Conservation (phyloP, 768 basidiomycete genomes). For the Phylloporus sp. region DNA sequence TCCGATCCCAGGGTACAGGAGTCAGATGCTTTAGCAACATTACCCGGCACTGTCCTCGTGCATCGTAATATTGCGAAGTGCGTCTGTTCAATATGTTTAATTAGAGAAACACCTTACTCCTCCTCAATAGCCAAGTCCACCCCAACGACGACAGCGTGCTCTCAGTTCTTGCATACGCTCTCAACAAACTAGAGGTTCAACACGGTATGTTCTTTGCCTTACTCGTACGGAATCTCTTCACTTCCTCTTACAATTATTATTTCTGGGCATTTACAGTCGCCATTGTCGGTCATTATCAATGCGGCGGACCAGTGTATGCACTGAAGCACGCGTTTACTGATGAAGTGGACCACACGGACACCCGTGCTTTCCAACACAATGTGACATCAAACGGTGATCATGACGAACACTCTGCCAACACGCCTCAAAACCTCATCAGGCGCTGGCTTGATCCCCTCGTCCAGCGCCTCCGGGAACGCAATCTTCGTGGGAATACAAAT, state of each 20-base stretch:
- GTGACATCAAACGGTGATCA: slow-evolving; percentile 21
- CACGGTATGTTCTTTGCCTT: slow-evolving; percentile 47
- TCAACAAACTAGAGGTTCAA: slow-evolving; percentile 22
- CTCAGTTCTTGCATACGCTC: neutral
- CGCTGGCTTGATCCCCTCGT: slow-evolving; percentile 74
- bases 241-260: no score
- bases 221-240: neutral
- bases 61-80: neutral
- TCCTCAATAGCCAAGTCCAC: neutral
- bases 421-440: slow-evolving; percentile 47
- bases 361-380: no score
- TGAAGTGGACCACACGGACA: no score
- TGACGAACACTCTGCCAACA: slow-evolving; percentile 20
- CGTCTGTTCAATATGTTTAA: neutral
- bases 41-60: neutral
- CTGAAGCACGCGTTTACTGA: slow-evolving; percentile 8
- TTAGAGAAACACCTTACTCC: neutral
- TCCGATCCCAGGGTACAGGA: neutral
- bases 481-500: slow-evolving; percentile 25
- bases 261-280: slow-evolving; percentile 49
- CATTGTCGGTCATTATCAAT: slow-evolving; percentile 78
- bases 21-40: neutral
- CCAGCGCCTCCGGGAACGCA: slow-evolving; percentile 41
- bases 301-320: slow-evolving; percentile 64
- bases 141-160: neutral